phyloP scores from a whole-genome alignment of 75 land plant genomes.

The Picea glauca region DNA sequence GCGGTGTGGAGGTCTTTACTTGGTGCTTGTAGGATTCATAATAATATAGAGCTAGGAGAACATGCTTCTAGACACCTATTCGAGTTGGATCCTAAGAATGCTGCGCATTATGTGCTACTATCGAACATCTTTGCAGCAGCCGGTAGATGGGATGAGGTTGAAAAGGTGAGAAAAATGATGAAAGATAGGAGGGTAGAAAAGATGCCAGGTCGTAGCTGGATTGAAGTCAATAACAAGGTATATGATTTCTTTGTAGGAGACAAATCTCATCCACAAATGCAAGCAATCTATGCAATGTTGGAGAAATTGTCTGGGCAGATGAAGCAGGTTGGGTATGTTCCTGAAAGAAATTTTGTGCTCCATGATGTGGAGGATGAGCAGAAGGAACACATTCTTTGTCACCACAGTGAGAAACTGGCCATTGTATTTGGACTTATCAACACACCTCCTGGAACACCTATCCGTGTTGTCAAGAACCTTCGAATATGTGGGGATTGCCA shows the following conservation, averaged over 20 bases:
- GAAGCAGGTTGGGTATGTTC: not conserved
- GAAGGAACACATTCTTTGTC: not conserved
- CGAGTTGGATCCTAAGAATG: not conserved
- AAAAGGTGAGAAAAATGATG: not conserved
- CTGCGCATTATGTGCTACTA: not conserved
- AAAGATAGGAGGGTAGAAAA: not conserved
- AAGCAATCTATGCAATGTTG: not conserved
- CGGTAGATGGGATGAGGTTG: not conserved
- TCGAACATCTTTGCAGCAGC: not conserved
- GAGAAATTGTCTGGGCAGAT: not conserved
- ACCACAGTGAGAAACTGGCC: not conserved
- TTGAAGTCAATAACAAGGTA: not conserved
- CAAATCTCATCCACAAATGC: not conserved
- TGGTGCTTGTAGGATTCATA: slow-evolving; percentile 8
- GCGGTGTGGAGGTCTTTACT: slow-evolving; percentile 9
- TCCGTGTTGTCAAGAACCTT: not conserved
- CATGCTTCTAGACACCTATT: not conserved
- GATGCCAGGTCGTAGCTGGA: not conserved
- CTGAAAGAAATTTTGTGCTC: not conserved
- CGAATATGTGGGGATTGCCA: slow-evolving; percentile 4
- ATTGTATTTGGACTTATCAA: not conserved
- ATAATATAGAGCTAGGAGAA: not conserved
- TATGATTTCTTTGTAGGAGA: not conserved
- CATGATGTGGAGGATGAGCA: not conserved
- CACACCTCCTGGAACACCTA: not conserved